Evolutionary conservation across 768 basidiomycete genomes (phyloP).

Genomic region (Psilocybe cyanescens): DNA sequence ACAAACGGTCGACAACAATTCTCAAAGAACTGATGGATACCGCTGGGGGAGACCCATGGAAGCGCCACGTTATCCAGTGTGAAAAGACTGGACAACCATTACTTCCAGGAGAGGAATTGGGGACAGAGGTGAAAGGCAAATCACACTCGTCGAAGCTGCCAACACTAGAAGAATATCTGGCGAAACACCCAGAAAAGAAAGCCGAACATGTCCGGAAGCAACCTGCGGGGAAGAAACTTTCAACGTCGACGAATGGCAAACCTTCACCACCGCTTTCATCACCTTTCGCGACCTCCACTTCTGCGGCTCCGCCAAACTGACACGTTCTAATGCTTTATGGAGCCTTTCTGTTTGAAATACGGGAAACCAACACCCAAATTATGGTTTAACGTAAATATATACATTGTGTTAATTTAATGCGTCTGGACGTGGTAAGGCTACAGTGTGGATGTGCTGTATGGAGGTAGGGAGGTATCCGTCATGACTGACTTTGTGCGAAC

Average conservation of each 20-base stretch:
- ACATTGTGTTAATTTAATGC: conserved; percentile 18
- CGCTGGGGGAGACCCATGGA: conserved; percentile 65
- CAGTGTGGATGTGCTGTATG: neutral
- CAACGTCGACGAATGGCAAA: neutral
- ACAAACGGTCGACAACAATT: conserved; percentile 73
- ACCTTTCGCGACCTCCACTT: neutral
- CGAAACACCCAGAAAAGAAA: conserved; percentile 18
- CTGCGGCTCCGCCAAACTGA: neutral
- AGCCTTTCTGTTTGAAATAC: too few relatives aligned
- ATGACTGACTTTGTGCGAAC: conserved; percentile 27
- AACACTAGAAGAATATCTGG: conserved; percentile 20
- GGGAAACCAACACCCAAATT: conserved; percentile 7
- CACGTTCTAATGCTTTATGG: too few relatives aligned
- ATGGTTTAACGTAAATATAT: conserved; percentile 18
- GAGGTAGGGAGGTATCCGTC: neutral
- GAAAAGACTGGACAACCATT: conserved; percentile 50
- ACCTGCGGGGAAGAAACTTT: conserved; percentile 1
- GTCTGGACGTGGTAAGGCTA: conserved; percentile 5
- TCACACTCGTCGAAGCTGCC: conserved; percentile 14
- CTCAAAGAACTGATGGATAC: conserved; percentile 71
- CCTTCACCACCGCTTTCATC: neutral
- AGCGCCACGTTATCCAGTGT: conserved; percentile 53
- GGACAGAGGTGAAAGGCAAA: conserved; percentile 13
- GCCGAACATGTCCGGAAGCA: conserved; percentile 6
- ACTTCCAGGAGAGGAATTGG: conserved; percentile 36